Conservation (phyloP, 495 filamentous ascomycete genomes). For the Penicillium steckii region DNA sequence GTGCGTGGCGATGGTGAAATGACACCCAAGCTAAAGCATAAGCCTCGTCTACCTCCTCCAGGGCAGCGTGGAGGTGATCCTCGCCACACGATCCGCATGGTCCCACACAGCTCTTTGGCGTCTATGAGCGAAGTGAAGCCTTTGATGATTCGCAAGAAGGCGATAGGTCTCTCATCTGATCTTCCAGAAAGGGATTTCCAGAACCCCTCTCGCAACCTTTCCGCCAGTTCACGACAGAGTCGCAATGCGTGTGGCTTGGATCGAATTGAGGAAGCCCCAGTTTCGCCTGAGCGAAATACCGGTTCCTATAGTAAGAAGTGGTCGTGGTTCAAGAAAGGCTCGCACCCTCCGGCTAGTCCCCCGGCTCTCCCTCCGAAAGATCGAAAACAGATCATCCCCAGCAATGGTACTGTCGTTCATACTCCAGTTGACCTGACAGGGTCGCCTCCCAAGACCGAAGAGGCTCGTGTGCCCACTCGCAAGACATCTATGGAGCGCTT, state of each 20-base stretch:
- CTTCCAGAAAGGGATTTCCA: background rate
- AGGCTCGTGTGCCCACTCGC: conserved; percentile 5
- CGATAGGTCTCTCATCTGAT: conserved; percentile 4
- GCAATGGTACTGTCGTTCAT: conserved; percentile 27
- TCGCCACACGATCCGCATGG: conserved; percentile 46
- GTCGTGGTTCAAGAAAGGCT: conserved; percentile 64
- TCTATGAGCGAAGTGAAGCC: conserved; percentile 45
- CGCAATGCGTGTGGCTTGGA: conserved; percentile 23
- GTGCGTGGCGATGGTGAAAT: background rate
- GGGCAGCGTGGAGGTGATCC: conserved; percentile 20
- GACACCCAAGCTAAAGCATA: conserved; percentile 3
- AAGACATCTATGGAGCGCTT: conserved; percentile 30
- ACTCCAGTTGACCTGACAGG: conserved; percentile 2
- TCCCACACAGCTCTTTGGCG: conserved; percentile 40
- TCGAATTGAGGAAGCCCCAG: conserved; percentile 31
- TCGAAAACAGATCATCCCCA: conserved; percentile 21
- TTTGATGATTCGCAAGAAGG: conserved; percentile 57
- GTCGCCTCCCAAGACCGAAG: background rate
- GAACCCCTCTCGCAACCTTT: conserved; percentile 7
- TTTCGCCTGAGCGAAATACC: conserved; percentile 25
- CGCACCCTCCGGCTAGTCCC: conserved; percentile 38
- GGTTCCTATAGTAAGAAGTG: conserved; percentile 51
- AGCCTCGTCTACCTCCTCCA: conserved; percentile 22
- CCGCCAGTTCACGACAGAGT: conserved; percentile 17
- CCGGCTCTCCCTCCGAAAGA: conserved; percentile 17